These are phyloP conservation scores for Leishmania tropica DNA, from an alignment of 208 protist genomes.

Conservation along the genomic window DNA sequence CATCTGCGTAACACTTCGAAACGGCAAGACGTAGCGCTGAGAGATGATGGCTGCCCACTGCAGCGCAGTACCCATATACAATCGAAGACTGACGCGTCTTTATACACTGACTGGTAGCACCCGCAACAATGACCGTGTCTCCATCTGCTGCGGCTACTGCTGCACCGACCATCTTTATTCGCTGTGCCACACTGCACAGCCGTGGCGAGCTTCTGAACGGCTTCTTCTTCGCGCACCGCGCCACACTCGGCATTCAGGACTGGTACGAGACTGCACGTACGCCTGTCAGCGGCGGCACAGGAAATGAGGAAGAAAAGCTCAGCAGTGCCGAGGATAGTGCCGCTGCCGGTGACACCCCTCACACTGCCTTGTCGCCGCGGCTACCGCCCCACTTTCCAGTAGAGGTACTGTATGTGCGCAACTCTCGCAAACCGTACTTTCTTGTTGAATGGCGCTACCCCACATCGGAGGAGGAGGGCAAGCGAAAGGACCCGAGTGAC, in stretches of 20 bases:
- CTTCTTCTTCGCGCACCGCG: slow-evolving; percentile 61
- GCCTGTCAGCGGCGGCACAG: neutral
- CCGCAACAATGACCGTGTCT: slow-evolving; percentile 4
- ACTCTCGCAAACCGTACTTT: slow-evolving; percentile 81
- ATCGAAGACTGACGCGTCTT: neutral
- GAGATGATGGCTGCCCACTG: neutral
- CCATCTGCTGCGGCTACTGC: neutral
- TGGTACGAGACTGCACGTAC: slow-evolving; percentile 35
- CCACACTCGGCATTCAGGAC: slow-evolving; percentile 37
- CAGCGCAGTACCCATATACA: neutral
- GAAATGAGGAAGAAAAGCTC: neutral
- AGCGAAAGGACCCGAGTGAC: slow-evolving; percentile 13
- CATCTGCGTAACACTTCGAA: neutral
- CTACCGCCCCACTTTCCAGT: slow-evolving; percentile 61
- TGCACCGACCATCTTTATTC: slow-evolving; percentile 66
- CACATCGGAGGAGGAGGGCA: slow-evolving; percentile 36
- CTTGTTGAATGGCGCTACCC: slow-evolving; percentile 77
- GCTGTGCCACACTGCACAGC: slow-evolving; percentile 51
- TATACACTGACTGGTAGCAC: neutral
- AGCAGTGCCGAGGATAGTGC: neutral
- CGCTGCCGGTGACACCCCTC: neutral
- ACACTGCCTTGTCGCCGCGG: neutral
- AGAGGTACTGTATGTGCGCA: slow-evolving; percentile 69
- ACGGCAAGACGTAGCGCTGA: neutral
- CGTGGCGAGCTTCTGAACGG: slow-evolving; percentile 77